A percentile compares a stretch with the other conserved stretches of the same genome.
Conservation (phyloP, 2,329 filamentous ascomycete species). For the Raffaelea ambrosiae region DNA sequence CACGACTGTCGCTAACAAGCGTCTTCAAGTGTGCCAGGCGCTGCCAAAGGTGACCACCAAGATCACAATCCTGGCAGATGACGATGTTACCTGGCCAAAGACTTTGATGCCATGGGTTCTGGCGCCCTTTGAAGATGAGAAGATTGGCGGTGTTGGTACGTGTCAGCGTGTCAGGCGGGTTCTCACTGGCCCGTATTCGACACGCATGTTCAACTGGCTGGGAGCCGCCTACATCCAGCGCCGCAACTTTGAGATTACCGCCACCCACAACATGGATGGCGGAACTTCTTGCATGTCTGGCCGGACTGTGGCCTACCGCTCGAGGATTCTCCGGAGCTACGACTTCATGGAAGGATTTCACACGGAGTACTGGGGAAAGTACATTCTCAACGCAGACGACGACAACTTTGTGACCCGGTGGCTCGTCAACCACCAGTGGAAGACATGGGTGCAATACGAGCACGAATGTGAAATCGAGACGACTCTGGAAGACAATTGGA, state of each 20-base stretch:
- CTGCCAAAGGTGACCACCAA: conserved; percentile 75
- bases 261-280: conserved; percentile 89
- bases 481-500: conserved; percentile 79
- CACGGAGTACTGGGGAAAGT: conserved; percentile 81
- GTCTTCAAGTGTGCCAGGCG: conserved; percentile 84
- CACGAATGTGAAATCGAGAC: conserved; percentile 86
- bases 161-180: conserved; percentile 77
- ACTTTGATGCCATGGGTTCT: conserved; percentile 86
- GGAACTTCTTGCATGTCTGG: conserved; percentile 96
- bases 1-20: conserved; percentile 86
- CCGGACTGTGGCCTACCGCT: conserved; percentile 84
- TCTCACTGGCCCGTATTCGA: conserved; percentile 47
- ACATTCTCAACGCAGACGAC: conserved; percentile 89
- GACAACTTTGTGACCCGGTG: conserved; percentile 98
- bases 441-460: conserved; percentile 93
- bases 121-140: conserved; percentile 77
- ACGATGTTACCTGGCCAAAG: conserved; percentile 87
- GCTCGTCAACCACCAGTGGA: conserved; percentile 87
- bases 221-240: conserved; percentile 88
- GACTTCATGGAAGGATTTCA: conserved; percentile 85
- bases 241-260: conserved; percentile 93
- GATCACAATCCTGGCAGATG: conserved; percentile 89
- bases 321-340: conserved; percentile 75
- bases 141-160: conserved; percentile 84
- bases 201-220: conserved; percentile 75